Evolutionary conservation across 495 filamentous ascomycete species (phyloP).

Genomic region (Annulohypoxylon nitens): DNA sequence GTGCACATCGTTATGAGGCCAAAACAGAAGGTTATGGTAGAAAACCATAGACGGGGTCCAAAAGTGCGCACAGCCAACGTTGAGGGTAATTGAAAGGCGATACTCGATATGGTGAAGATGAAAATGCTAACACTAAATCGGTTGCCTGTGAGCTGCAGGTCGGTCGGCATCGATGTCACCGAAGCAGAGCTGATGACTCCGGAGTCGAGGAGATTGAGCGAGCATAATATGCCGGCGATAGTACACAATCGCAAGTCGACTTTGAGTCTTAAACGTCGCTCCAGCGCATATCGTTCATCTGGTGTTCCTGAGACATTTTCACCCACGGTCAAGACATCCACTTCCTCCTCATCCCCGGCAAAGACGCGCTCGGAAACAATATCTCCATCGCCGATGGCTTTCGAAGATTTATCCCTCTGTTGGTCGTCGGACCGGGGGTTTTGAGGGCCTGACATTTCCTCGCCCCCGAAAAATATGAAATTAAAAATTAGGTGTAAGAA

Average conservation of each 20-base stretch:
- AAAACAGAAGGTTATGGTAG: conserved; percentile 74
- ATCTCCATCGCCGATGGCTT: conserved; percentile 27
- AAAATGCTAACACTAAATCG: conserved; percentile 81
- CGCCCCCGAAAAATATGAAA: background rate
- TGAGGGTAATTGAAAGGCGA: conserved; percentile 80
- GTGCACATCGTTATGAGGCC: conserved; percentile 80
- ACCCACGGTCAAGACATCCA: background rate
- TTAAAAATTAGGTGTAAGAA: conserved; percentile 12
- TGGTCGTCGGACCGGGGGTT: conserved; percentile 3
- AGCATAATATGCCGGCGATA: conserved; percentile 80
- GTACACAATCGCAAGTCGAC: conserved; percentile 80
- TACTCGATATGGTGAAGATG: conserved; percentile 81
- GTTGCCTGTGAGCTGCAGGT: conserved; percentile 74
- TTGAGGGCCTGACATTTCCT: conserved; percentile 31
- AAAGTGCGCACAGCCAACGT: conserved; percentile 77
- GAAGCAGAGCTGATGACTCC: conserved; percentile 83
- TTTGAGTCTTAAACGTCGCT: conserved; percentile 69
- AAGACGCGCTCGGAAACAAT: conserved; percentile 34
- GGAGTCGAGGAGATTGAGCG: conserved; percentile 78
- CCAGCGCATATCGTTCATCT: conserved; percentile 27
- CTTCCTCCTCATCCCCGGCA: conserved; percentile 26
- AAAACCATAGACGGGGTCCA: conserved; percentile 78
- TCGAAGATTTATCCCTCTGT: conserved; percentile 20
- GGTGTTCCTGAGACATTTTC: conserved; percentile 10
- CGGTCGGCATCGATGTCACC: conserved; percentile 77